These are phyloP conservation scores for Xanthoconium purpureum DNA, from an alignment of 768 basidiomycete genomes.

Conservation along the genomic window DNA sequence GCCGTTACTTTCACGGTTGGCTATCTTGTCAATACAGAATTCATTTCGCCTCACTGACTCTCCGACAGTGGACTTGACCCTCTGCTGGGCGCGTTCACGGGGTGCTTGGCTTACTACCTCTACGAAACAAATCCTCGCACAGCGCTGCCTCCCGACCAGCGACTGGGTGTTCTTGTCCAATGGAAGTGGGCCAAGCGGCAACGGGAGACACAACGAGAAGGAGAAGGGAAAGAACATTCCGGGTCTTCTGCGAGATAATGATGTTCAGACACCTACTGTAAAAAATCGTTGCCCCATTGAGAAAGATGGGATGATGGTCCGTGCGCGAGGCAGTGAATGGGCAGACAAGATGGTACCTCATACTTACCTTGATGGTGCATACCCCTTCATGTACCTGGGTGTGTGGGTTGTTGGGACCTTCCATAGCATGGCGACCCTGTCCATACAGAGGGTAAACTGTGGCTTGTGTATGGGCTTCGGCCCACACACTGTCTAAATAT, in stretches of 20 bases:
- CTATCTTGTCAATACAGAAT: not conserved
- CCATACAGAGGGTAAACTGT: conserved; percentile 41
- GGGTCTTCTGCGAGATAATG: too few relatives aligned
- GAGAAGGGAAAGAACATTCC: not conserved
- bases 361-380: fast-evolving
- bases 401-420: conserved; percentile 53
- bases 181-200: conserved; percentile 65
- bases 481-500: conserved; percentile 78
- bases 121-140: conserved; percentile 80
- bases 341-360: conserved; percentile 1
- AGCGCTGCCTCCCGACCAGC: conserved; percentile 53
- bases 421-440: too few relatives aligned
- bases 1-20: conserved; percentile 33
- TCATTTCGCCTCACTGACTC: conserved; percentile 2
- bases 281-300: not conserved
- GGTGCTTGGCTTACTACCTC: conserved; percentile 73
- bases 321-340: conserved; percentile 16
- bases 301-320: conserved; percentile 18
- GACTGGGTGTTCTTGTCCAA: conserved; percentile 48
- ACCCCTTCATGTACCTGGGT: conserved; percentile 35
- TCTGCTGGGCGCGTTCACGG: conserved; percentile 73
- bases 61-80: conserved; percentile 60
- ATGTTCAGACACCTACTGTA: too few relatives aligned
- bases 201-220: conserved; percentile 6
- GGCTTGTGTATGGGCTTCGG: conserved; percentile 60